Evolutionary conservation across 2,329 filamentous ascomycete species (phyloP).

Genomic region (Alternaria longipes): DNA sequence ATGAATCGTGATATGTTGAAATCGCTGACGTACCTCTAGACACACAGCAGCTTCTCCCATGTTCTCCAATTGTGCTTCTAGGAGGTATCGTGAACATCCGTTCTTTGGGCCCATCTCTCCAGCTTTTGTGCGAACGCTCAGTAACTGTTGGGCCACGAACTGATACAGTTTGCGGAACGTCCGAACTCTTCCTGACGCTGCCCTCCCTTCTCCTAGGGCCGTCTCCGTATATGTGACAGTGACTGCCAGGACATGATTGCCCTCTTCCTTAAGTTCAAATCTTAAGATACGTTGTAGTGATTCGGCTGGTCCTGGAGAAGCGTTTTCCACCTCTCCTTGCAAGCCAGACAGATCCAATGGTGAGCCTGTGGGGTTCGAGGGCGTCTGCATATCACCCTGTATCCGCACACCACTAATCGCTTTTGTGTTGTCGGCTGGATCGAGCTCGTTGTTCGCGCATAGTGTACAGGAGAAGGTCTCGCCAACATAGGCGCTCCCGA

Average conservation of each 20-base stretch:
- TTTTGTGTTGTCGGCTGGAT: constrained; percentile 49
- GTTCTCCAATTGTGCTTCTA: constrained; percentile 97
- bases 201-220: constrained; percentile 60
- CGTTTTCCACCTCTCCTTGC: constrained; percentile 51
- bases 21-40: constrained; percentile 66
- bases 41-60: constrained; percentile 84
- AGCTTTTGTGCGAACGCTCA: constrained; percentile 91
- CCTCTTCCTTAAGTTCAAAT: constrained; percentile 92
- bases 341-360: constrained; percentile 64
- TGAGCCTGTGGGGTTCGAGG: constrained; percentile 70
- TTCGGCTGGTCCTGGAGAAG: constrained; percentile 64
- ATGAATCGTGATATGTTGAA: constrained; percentile 10
- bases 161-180: constrained; percentile 97
- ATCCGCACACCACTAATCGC: constrained; percentile 80
- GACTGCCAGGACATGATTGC: constrained; percentile 90
- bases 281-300: constrained; percentile 83
- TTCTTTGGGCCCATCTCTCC: constrained; percentile 66
- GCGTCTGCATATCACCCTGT: constrained; percentile 94
- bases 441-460: constrained; percentile 90
- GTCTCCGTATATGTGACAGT: constrained; percentile 95
- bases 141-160: constrained; percentile 88
- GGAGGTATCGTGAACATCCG: constrained; percentile 67
- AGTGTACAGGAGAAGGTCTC: constrained; percentile 95
- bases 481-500: constrained; percentile 94
- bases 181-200: constrained; percentile 70